Evolutionary conservation across 2,329 filamentous ascomycete genomes (phyloP), one percentile per base, ranked within the genome.

Genomic region (Podosphaera xanthii): DNA sequence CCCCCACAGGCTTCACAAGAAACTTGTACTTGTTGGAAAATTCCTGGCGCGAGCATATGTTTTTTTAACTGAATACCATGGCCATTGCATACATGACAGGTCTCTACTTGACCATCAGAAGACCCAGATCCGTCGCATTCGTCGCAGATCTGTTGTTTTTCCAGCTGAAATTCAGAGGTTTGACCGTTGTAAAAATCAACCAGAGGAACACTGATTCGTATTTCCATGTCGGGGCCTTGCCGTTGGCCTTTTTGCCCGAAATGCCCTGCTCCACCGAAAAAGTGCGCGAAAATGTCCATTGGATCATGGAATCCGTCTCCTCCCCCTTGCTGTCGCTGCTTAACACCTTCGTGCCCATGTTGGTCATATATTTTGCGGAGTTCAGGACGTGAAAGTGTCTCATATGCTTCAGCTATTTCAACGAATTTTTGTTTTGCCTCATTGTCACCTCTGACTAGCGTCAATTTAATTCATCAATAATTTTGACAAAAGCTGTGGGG

Each of bases 11-110:
- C 79, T 68, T 96, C 89, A 71, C 92, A 98, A 62, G 84, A 79
- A 71, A 84, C 84, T 75, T 98, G 92, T 66, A 97, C 82, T 74
- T 98, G 92, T 75, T 97, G 92, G 77, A 90, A 95, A 74, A 98
- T 94, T n/a, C 92, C 92, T 0, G 92, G 92, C 0, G 90, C 91
- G 49, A 98, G 79, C 79, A 91, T 87, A 67, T 95, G 88, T 72
- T 92, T 91, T 71, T 89, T 79, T 63, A 97, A 82, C 59, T 87
- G 77, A 59, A 90, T 76, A n/a, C 92, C 92, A 55, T 86, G 84
- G 12, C 92, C 92, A 46, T 76, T 73, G 69, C 92, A 98, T 64
- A 79, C 76, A 49, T 75, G 71, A 70, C 92, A 98, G 2, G 79
- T 86, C 58, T 95, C 86, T 34, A 94, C 86, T 58, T 85, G 73